Conservation (phyloP, 352 stramenopile genomes). For the Phytophthora pseudosyringae region DNA sequence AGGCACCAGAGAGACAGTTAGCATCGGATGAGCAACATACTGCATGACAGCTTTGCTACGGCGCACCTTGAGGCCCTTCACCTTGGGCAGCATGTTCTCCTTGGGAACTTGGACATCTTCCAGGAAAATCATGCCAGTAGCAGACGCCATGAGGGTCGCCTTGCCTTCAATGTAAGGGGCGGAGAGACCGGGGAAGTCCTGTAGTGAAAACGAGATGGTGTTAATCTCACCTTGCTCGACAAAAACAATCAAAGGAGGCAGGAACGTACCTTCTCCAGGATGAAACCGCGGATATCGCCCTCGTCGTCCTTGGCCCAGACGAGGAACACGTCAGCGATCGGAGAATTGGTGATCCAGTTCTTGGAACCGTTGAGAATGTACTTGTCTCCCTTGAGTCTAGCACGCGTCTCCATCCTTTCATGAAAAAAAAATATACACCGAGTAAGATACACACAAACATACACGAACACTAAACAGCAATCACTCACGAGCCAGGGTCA, state of each 20-base stretch:
- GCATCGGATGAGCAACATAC: background rate
- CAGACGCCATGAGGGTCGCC: constrained; percentile 93
- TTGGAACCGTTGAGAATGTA: constrained; percentile 97
- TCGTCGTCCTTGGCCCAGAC: constrained; percentile 97
- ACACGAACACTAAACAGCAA: background rate
- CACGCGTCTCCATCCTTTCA: constrained; percentile 94
- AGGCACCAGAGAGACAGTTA: constrained; percentile 2
- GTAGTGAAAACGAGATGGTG: background rate
- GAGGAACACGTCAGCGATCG: constrained; percentile 97
- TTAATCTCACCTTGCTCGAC: background rate
- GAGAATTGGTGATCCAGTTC: constrained; percentile 98
- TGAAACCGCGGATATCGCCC: constrained; percentile 94
- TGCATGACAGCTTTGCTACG: background rate
- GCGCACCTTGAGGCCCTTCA: constrained; percentile 83
- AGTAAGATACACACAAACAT: constrained; percentile 7
- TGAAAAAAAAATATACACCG: background rate
- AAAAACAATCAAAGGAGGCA: background rate
- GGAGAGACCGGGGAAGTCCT: constrained; percentile 92
- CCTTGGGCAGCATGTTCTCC: constrained; percentile 94
- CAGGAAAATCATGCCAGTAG: constrained; percentile 98
- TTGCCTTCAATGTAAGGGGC: constrained; percentile 98
- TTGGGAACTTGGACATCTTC: constrained; percentile 96
- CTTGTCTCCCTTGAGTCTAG: constrained; percentile 86
- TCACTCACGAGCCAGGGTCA: constrained; percentile 89
- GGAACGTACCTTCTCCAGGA: constrained; percentile 91